Evolutionary conservation across 208 protist species (phyloP).

Genomic region (Naegleria lovaniensis): DNA sequence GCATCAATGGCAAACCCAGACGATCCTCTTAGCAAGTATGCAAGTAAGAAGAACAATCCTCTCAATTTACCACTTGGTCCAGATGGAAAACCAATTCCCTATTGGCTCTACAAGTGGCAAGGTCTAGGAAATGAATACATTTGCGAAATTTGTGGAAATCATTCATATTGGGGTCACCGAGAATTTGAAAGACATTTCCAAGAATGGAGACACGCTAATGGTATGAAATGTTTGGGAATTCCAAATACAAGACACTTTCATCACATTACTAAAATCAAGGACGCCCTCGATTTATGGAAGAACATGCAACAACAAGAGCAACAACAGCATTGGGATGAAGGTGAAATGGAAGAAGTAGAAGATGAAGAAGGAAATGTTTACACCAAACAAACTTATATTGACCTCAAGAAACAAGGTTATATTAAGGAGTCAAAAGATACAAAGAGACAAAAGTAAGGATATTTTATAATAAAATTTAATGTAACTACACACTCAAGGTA

Average conservation of each 20-base stretch:
- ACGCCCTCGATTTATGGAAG: slow-evolving; percentile 59
- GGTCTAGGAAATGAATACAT: slow-evolving; percentile 75
- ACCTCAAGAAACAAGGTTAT: slow-evolving; percentile 63
- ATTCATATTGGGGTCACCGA: slow-evolving; percentile 66
- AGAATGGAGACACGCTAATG: slow-evolving; percentile 70
- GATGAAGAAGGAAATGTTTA: slow-evolving; percentile 72
- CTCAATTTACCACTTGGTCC: slow-evolving; percentile 71
- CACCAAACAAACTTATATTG: slow-evolving; percentile 67
- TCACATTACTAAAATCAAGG: slow-evolving; percentile 72
- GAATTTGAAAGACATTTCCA: slow-evolving; percentile 79
- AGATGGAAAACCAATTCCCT: slow-evolving; percentile 84
- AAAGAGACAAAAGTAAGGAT: no score
- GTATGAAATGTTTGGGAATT: slow-evolving; percentile 72
- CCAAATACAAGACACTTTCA: slow-evolving; percentile 76
- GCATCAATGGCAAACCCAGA: slow-evolving; percentile 44
- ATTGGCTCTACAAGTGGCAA: slow-evolving; percentile 83
- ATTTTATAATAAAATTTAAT: no score
- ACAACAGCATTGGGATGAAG: slow-evolving; percentile 46
- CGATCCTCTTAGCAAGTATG: slow-evolving; percentile 41
- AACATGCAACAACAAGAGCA: slow-evolving; percentile 52
- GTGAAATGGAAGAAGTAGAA: slow-evolving; percentile 76
- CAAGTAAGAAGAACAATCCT: slow-evolving; percentile 58
- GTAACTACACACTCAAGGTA: no score
- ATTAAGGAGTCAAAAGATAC: not conserved
- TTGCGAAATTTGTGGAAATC: slow-evolving; percentile 82